These are phyloP conservation scores for Mortierella hygrophila DNA, from an alignment of 192 early-diverging fungal species.

Conservation along the genomic window DNA sequence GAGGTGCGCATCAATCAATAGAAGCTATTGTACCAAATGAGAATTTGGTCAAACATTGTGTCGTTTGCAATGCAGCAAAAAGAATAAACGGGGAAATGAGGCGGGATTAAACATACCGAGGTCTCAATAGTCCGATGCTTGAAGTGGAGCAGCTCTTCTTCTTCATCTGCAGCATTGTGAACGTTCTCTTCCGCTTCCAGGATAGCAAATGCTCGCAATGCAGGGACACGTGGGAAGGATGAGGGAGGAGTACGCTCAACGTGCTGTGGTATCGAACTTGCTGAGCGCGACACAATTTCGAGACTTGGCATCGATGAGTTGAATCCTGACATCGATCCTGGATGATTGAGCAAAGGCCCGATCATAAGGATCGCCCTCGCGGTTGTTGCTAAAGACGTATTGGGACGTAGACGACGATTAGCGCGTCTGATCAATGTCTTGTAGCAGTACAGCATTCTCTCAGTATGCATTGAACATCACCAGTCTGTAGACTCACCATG, in stretches of 20 bases:
- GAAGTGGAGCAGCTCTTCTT: constrained; percentile 66
- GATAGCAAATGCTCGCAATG: constrained; percentile 54
- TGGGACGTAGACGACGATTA: constrained; percentile 39
- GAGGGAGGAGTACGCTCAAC: constrained; percentile 38
- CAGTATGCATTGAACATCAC: neutral
- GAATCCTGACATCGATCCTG: constrained; percentile 26
- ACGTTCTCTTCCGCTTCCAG: constrained; percentile 64
- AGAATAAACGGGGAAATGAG: neutral
- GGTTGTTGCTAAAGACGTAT: constrained; percentile 22
- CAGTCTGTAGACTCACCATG: constrained; percentile 17
- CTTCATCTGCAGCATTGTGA: constrained; percentile 65
- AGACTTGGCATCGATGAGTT: constrained; percentile 50
- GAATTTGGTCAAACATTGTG: neutral
- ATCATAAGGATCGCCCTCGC: constrained; percentile 43
- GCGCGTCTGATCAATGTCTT: constrained; percentile 18
- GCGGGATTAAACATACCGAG: constrained; percentile 59
- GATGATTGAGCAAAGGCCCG: constrained; percentile 28
- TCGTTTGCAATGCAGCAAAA: neutral
- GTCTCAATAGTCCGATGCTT: constrained; percentile 67
- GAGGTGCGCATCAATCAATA: constrained; percentile 46
- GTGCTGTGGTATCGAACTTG: constrained; percentile 22
- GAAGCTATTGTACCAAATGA: constrained; percentile 13
- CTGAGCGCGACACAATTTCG: constrained; percentile 55
- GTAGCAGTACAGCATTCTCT: neutral
- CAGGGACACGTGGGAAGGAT: constrained; percentile 51